phyloP scores from a whole-genome alignment of 164 flowering plant genomes.

The Vitis riparia region DNA sequence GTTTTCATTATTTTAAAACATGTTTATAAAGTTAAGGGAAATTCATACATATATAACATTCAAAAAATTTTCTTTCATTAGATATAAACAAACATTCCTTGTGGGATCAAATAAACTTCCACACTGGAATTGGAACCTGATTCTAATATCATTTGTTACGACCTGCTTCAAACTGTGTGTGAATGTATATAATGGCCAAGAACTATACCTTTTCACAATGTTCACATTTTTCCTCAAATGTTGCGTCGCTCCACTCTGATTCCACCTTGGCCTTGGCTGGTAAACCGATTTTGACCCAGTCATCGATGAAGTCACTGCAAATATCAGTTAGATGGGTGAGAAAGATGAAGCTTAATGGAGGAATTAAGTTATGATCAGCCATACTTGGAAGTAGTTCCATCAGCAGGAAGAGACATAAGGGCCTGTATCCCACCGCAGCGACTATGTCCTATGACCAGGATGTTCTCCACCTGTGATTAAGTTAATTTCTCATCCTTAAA shows the following conservation, averaged over 20 bases:
- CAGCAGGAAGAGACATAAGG: conserved; percentile 24
- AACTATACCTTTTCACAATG: conserved; percentile 18
- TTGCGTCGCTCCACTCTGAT: neutral
- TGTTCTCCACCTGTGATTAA: conserved; percentile 25
- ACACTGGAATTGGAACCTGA: too few species aligned
- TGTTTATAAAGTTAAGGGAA: too few species aligned
- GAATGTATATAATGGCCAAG: too few species aligned
- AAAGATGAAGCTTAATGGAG: neutral
- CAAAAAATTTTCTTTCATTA: too few species aligned
- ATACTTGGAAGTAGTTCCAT: conserved; percentile 14
- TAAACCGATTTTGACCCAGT: conserved; percentile 29
- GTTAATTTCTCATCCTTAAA: too few species aligned
- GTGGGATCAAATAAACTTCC: too few species aligned
- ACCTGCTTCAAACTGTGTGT: too few species aligned
- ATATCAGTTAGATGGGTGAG: too few species aligned
- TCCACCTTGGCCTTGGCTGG: conserved; percentile 26
- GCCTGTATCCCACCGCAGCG: conserved; percentile 32
- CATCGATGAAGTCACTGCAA: conserved; percentile 33
- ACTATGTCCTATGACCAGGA: conserved; percentile 39
- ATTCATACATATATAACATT: too few species aligned
- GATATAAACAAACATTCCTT: too few species aligned
- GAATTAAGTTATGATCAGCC: neutral
- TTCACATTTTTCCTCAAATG: conserved; percentile 3
- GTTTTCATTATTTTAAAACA: too few species aligned
- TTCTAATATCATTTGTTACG: too few species aligned